phyloP scores from a whole-genome alignment of 2,329 filamentous ascomycete species.

The Conoideocrella luteorostrata region DNA sequence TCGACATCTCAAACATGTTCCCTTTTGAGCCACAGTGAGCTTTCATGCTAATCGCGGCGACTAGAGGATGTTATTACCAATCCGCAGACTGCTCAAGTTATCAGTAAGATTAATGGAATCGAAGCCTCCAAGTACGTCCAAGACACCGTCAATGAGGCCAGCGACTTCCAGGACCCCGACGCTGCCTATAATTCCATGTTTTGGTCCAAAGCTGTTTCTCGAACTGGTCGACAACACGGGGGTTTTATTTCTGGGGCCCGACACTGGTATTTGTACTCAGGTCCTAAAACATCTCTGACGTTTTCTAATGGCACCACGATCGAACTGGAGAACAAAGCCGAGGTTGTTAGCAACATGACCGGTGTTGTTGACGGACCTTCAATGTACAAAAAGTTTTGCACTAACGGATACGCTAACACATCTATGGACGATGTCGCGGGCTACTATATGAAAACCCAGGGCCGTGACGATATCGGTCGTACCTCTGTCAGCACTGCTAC shows the following conservation, averaged over 20 bases:
- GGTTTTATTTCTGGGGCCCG: constrained; percentile 27
- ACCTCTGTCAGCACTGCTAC: background rate
- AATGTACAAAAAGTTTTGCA: constrained; percentile 30
- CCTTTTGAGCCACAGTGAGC: background rate
- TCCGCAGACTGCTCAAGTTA: constrained; percentile 13
- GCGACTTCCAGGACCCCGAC: constrained; percentile 19
- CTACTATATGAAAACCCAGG: too few species aligned
- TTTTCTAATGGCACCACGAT: constrained; percentile 29
- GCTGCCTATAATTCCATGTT: constrained; percentile 34
- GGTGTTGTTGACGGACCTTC: constrained; percentile 25
- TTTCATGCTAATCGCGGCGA: background rate
- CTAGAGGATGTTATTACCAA: constrained; percentile 16
- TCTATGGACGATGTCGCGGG: too few species aligned
- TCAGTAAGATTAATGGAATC: constrained; percentile 22
- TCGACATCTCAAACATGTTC: background rate
- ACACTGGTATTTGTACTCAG: constrained; percentile 19
- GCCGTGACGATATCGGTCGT: background rate
- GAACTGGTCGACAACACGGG: constrained; percentile 15
- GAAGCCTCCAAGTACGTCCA: constrained; percentile 17
- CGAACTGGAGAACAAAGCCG: constrained; percentile 24
- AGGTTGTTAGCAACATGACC: constrained; percentile 21
- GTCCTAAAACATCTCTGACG: constrained; percentile 27
- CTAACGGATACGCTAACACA: too few species aligned
- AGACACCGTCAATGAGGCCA: constrained; percentile 14
- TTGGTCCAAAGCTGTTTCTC: constrained; percentile 17